Evolutionary conservation across 2,329 filamentous ascomycete genomes (phyloP), one percentile per base, ranked within the genome.

Genomic region (Myriosclerotinia curreyana): DNA sequence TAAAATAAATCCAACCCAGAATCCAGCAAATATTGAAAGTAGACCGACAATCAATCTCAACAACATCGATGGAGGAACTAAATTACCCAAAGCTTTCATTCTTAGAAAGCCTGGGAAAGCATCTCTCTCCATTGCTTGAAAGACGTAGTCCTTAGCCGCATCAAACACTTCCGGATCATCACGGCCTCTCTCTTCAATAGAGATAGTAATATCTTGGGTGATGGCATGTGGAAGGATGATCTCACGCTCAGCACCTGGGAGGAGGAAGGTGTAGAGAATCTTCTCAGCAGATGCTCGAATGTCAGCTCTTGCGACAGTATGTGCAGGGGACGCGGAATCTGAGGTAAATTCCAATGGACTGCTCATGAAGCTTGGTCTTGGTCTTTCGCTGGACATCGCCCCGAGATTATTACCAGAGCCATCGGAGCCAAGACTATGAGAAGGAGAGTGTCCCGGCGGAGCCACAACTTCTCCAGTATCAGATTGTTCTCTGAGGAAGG

Each of bases 111-210:
- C 94, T 0, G 96, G 95, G 75, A 96, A 99, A n/a, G 96, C 95
- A 79, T 99, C 95, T 64, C 96, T 86, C 79, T 99, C 96, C 95
- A 99, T 99, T 42, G 96, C 96, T 78, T 99, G 96, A 77, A 98
- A 99, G 67, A 98, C 95, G 75, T 98, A 99, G 79, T 99, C 95
- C 80, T 99, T 99, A 62, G 95, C 95, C 25, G 91, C 87, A 75
- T 98, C 95, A 72, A 99, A 99, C 15, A 99, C 90, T 76, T 99
- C 95, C 0, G 95, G 95, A 74, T 99, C 95, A 72, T 98, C 95
- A 71, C 95, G 87, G 53, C 92, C 91, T 69, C 92, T 88, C 70
- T 94, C 89, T 77, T 99, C 95, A 68, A 99, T 96, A 17, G 91
- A 86, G 25, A 87, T 83, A 48, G 92, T 96, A 66, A 98, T 93